Evolutionary conservation across 371 early-diverging fungal genomes (phyloP), one percentile per base, ranked within the genome.

Genomic region (Blastocladiella emersonii): DNA sequence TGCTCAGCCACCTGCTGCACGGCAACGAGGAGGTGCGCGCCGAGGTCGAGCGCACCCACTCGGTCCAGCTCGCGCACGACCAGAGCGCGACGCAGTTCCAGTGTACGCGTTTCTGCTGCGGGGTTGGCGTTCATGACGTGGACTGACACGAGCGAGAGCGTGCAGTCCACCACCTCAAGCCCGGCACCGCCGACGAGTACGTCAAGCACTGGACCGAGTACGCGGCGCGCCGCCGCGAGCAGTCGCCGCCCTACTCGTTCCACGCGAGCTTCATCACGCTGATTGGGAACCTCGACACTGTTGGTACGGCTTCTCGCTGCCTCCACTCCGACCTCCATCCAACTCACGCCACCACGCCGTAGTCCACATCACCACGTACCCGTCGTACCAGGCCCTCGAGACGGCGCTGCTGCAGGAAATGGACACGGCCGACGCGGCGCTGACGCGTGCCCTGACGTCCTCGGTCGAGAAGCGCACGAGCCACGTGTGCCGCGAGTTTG

Each of bases 401-500:
- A 27, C 21, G 23, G 21, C 37, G 5, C 17, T 32, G 21, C 21
- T 25, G 34, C 36, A 41, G 12, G 37, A n/a, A 25, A n/a, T 25
- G n/a, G 8, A 12, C 19, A 3, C 6, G 35, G 61, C 63, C n/a
- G 63, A 66, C 44, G 27, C 70, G 82, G 74, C 61, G 76, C 88
- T 89, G 66, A 34, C 82, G 63, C 82, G 76, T 61, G 69, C 83
- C 51, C 71, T 91, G 56, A 76, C 81, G 51, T 81, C 88, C 27
- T 78, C 91, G 71, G 68, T 93, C 23, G 68, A 74, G 37, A 79
- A 81, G 43, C 84, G 95, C 60, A 77, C 83, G 64, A 91, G 87
- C 67, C 90, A 88, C 68, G 83, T 92, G 49, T 85, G 88, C 77
- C 84, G 92, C 15, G 93, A 92, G 71, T 95, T 95, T 74, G 86